Conservation (phyloP, 1,284 basidiomycete species). For the Athelia sp. region DNA sequence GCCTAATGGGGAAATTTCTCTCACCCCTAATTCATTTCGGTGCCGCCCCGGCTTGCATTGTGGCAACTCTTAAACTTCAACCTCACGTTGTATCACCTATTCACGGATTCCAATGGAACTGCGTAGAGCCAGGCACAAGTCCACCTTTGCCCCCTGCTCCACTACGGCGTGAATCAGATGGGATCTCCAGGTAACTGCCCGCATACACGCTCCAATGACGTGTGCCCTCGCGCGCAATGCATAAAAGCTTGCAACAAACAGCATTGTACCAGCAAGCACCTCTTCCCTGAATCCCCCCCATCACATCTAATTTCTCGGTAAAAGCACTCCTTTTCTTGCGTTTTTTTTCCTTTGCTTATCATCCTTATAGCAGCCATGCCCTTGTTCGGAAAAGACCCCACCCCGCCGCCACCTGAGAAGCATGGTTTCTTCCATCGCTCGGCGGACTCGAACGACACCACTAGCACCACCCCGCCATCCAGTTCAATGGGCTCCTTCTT, state of each 20-base stretch:
- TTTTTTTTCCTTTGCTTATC: not conserved
- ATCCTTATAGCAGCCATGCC: constrained; percentile 2
- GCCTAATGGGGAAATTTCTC: no score
- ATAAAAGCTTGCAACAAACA: not conserved
- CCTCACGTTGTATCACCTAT: no score
- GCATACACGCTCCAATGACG: constrained; percentile 1
- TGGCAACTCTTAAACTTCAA: no score
- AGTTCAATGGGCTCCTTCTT: not conserved
- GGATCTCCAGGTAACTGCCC: not conserved
- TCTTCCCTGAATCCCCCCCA: not conserved
- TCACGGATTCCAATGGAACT: no score
- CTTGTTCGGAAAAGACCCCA: not conserved
- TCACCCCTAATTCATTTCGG: no score
- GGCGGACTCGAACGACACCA: no score
- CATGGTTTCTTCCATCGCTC: no score
- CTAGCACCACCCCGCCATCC: not conserved
- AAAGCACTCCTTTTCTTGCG: not conserved
- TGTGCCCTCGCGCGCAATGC: not conserved
- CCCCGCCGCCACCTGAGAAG: no score
- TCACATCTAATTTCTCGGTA: not conserved
- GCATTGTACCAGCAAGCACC: not conserved
- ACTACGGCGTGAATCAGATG: not conserved
- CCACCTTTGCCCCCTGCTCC: no score
- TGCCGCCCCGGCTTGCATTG: no score
- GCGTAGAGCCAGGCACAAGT: no score